Percentiles rank a stretch among this genome's conserved stretches.
These are phyloP conservation scores for Geotrichum ghanense DNA, from an alignment of 805 yeast species.

Conservation along the genomic window DNA sequence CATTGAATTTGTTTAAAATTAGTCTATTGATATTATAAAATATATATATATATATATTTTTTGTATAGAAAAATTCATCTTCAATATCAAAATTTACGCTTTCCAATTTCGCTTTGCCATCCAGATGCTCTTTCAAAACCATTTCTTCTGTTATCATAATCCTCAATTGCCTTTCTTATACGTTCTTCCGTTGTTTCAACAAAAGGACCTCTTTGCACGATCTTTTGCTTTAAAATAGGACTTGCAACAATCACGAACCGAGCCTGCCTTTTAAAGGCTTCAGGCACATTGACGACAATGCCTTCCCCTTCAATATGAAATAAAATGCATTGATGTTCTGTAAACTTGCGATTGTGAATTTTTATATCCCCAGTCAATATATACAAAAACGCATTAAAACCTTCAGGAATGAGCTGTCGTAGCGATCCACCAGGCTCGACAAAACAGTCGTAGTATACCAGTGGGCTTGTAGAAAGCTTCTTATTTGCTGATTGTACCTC, in stretches of 20 bases:
- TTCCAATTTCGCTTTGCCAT: conserved; percentile 21
- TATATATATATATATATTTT: no score
- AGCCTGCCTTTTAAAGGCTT: conserved; percentile 9
- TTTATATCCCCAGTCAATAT: conserved; percentile 18
- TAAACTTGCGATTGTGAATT: conserved; percentile 11
- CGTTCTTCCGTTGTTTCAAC: conserved; percentile 59
- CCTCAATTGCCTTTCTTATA: conserved; percentile 54
- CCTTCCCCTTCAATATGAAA: conserved; percentile 18
- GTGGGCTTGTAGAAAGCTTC: conserved; percentile 75
- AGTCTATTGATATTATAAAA: no score
- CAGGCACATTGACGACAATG: conserved; percentile 16
- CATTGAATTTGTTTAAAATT: no score
- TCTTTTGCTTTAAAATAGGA: conserved; percentile 27
- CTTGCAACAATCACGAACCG: conserved; percentile 18
- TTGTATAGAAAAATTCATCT: no score
- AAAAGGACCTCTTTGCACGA: conserved; percentile 82
- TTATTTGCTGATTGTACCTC: conserved; percentile 62
- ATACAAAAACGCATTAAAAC: conserved; percentile 29
- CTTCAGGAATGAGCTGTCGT: conserved; percentile 43
- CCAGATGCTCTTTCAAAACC: conserved; percentile 20
- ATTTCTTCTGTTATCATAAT: conserved; percentile 40
- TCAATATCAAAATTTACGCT: no score
- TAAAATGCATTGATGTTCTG: conserved; percentile 14
- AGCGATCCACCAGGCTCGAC: conserved; percentile 58
- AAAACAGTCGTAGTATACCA: conserved; percentile 57